Evolutionary conservation across 768 basidiomycete species (phyloP).

Genomic region (Trametes elegans): DNA sequence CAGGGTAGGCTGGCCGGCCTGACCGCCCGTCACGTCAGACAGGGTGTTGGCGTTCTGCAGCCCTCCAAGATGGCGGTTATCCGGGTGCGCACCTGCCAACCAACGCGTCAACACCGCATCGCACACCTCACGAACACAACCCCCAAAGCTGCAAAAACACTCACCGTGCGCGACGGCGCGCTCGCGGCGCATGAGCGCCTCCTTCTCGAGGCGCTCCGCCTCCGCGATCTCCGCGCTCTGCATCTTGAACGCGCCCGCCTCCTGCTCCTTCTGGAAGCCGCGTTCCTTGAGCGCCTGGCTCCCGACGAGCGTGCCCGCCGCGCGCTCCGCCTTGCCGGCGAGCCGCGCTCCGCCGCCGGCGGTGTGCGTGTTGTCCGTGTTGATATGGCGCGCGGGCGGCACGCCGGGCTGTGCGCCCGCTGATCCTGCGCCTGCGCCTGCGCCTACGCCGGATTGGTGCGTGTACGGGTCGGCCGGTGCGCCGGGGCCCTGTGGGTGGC

Average conservation of each 20-base stretch:
- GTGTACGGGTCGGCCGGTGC: not conserved
- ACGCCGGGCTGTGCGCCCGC: conserved; percentile 15
- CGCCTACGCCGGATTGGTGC: not conserved
- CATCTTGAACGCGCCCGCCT: conserved; percentile 43
- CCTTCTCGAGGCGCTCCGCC: conserved; percentile 52
- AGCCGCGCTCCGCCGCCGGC: conserved; percentile 34
- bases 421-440: not conserved
- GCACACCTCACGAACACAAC: no score
- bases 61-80: conserved; percentile 31
- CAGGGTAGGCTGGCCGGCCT: conserved; percentile 7
- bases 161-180: conserved; percentile 52
- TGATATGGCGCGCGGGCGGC: conserved; percentile 22
- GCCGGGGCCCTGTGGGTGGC: no score
- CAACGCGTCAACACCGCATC: not conserved
- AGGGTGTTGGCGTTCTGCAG: conserved; percentile 16
- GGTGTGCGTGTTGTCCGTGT: conserved; percentile 8
- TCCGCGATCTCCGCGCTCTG: conserved; percentile 50
- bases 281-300: conserved; percentile 47
- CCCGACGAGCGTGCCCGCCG: conserved; percentile 43
- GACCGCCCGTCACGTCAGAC: conserved; percentile 10
- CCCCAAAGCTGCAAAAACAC: not conserved
- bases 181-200: conserved; percentile 47
- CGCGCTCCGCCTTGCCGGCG: conserved; percentile 48
- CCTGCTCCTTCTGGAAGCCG: conserved; percentile 51
- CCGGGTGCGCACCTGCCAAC: conserved; percentile 32